Evolutionary conservation across 176 grass and related monocot species (phyloP), one percentile per base, ranked within the genome.

Genomic region (Tillandsia fasciculata): DNA sequence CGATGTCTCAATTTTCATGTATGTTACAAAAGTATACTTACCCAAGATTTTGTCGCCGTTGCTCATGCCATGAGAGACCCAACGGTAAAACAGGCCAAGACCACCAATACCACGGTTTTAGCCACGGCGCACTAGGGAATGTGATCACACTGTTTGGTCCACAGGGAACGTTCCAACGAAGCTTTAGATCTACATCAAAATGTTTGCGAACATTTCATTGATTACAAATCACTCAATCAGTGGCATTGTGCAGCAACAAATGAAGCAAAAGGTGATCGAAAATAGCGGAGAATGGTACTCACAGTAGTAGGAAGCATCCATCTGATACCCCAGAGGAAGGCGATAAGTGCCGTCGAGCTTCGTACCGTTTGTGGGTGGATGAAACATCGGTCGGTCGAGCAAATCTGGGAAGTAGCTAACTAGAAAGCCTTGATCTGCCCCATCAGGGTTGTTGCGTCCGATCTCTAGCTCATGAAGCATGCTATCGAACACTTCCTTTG

Each of bases 61-160:
- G 87, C 80, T 94, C 88, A 64, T 99, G 95, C 95, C 95, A 94
- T 64, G 90, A 85, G 49, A 99, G 80, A 27, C 95, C 95, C 78
- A 99, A 68, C 12, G 95, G 95, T 69, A 99, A 78, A 64, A 99
- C 75, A 47, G 95, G 95, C 95, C 87, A 99, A 28, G 95, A 99
- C 95, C 95, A 99, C 95, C 95, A 99, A 69, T 99, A 99, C 95
- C 95, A 99, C 51, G 90, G 95, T 79, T 99, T 99, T 73, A 94
- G 87, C 84, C 84, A 99, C 29, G 95, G 95, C 51, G 90, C 90
- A 57, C 90, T 99, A 11, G 95, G 95, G 77, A 99, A 99, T 72
- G 95, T 99, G 75, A 99, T 79, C 3, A 99, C 84, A 49, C 90
- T 99, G 80, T 99, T 99, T 71, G 95, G 95, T 27, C 95, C 90